A percentile compares a stretch with the other conserved stretches of the same genome.
Evolutionary conservation across 225 moss, liverwort and hornwort species (phyloP).

Genomic region (Pleurozium schreberi): DNA sequence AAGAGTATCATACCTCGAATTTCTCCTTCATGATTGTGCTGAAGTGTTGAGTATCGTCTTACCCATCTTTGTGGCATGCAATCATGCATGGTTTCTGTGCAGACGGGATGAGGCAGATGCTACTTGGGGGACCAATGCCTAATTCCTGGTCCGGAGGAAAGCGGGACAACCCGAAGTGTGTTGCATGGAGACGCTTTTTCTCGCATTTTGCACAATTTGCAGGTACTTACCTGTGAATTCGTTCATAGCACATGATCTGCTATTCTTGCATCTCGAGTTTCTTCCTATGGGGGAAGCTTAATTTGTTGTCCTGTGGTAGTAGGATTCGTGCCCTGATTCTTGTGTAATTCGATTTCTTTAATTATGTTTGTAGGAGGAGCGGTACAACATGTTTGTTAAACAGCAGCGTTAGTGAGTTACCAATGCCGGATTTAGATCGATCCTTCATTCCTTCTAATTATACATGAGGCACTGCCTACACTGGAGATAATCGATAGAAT

Average conservation of each 20-base stretch:
- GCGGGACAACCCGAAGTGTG: constrained; percentile 33
- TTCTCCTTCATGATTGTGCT: not conserved
- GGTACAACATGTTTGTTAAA: constrained; percentile 11
- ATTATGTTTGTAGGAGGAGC: constrained; percentile 23
- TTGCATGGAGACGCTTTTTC: constrained; percentile 61
- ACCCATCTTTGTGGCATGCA: not conserved
- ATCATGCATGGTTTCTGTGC: not conserved
- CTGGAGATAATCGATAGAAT: not conserved
- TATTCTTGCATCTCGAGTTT: not conserved
- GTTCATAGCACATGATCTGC: not conserved
- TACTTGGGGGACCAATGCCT: constrained; percentile 48
- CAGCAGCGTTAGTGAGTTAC: constrained; percentile 38
- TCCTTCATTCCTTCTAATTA: constrained; percentile 66
- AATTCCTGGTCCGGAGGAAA: constrained; percentile 19
- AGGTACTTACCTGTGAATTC: constrained; percentile 6
- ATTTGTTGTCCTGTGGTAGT: not conserved
- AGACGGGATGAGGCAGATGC: constrained; percentile 75
- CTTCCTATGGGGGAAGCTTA: not conserved
- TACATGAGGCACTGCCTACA: constrained; percentile 28
- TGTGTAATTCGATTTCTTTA: not conserved
- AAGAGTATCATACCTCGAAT: not conserved
- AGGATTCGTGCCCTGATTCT: not conserved
- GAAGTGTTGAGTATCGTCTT: not conserved
- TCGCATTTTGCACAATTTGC: constrained; percentile 50
- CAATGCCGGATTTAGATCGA: constrained; percentile 39